phyloP scores from a whole-genome alignment of 768 basidiomycete genomes.

The Leucocoprinus birnbaumii region DNA sequence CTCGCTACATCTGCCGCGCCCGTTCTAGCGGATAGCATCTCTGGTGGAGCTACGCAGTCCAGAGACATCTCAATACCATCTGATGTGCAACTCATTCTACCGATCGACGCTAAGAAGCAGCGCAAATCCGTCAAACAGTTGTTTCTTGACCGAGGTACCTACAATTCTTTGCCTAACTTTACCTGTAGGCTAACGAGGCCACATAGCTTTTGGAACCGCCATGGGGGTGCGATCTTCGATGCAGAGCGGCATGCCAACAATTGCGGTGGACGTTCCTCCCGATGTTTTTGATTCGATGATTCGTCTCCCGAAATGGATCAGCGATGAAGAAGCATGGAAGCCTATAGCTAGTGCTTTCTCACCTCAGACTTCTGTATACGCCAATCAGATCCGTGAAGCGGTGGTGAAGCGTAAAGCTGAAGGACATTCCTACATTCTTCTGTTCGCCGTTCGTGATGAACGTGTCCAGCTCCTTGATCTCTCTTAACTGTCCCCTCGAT shows the following conservation, averaged over 20 bases:
- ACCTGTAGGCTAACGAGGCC: not conserved
- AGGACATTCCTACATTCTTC: constrained; percentile 56
- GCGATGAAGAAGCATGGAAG: constrained; percentile 77
- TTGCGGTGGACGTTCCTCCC: constrained; percentile 70
- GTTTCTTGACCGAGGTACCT: constrained; percentile 62
- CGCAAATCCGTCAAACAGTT: constrained; percentile 70
- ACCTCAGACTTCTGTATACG: constrained; percentile 56
- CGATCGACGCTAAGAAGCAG: constrained; percentile 70
- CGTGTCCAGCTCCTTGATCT: constrained; percentile 58
- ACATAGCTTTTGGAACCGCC: constrained; percentile 62
- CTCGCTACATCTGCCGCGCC: constrained; percentile 56
- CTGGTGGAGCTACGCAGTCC: constrained; percentile 28
- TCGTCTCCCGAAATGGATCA: constrained; percentile 58
- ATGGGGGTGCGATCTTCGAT: constrained; percentile 56
- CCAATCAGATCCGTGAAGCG: constrained; percentile 65
- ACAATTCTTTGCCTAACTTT: not conserved
- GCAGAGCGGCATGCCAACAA: constrained; percentile 57
- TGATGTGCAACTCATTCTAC: constrained; percentile 64
- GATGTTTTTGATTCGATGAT: constrained; percentile 62
- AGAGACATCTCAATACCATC: constrained; percentile 35
- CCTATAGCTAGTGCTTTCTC: constrained; percentile 52
- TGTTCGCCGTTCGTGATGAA: constrained; percentile 71
- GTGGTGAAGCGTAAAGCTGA: constrained; percentile 60
- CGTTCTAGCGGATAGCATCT: constrained; percentile 32
- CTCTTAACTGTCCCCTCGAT: constrained; percentile 3